Evolutionary conservation across 345 rosid genomes (phyloP), one percentile per base, ranked within the genome.

Genomic region (Cardamine resedifolia): DNA sequence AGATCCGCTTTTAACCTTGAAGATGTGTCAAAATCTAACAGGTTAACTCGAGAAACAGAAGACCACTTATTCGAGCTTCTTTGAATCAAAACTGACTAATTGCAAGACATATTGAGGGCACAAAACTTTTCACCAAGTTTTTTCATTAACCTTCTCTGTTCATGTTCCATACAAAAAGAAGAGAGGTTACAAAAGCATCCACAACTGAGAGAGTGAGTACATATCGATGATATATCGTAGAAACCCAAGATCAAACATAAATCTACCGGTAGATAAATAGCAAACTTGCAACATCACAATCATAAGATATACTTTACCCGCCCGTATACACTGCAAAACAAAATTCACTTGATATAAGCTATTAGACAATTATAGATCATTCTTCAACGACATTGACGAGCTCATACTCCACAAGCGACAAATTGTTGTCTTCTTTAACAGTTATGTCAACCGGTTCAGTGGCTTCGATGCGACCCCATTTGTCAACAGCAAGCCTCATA

Each of bases 401-500:
- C 78, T 85, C 88, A 27, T 83, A 85, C 83, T 85, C 86, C 10
- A 85, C 83, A 21, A 77, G 80, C 0, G 85, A 79, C 67, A 81
- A 6, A 79, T 81, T 81, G 76, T 77, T 83, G 28, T 83, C 85
- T 3, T 79, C 82, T 50, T 81, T 81, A 45, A 85, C 82, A 44
- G 19, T 73, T 38, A 83, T 72, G 2, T 72, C 70, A 14, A 64
- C 78, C 0, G 85, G 83, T 31, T 83, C 81, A 6, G 69, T 70
- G 47, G 63, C 82, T 52, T 85, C 85, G 2, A 81, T 41, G 20
- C 80, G 85, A 47, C 88, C 88, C 86, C 86, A 85, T 81, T 81
- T 85, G 79, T 85, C 88, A 41, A 85, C 86, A 44, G 86, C 88
- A 52, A 82, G 67, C 76, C 88, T 82, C 86, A 85, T 81, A 0